These are phyloP conservation scores for Hypsizygus marmoreus DNA, from an alignment of 768 basidiomycete species.

Conservation along the genomic window DNA sequence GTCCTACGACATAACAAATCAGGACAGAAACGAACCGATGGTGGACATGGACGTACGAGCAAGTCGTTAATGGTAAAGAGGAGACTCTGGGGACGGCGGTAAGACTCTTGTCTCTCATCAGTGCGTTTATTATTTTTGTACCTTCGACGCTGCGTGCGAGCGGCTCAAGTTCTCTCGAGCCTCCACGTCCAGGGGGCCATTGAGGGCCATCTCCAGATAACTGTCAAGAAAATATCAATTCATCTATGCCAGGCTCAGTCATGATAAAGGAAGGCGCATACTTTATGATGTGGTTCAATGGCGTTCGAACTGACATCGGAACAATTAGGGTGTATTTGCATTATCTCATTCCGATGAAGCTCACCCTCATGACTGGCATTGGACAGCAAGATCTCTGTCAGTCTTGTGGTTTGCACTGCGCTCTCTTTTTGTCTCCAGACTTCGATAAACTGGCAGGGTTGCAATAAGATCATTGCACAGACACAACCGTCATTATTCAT, in stretches of 20 bases:
- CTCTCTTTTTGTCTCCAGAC: slow-evolving; percentile 85
- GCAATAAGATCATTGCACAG: neutral
- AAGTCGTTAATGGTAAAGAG: slow-evolving; percentile 86
- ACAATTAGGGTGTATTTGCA: neutral
- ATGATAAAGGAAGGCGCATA: slow-evolving; percentile 26
- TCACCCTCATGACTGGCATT: slow-evolving; percentile 84
- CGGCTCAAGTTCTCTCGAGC: slow-evolving; percentile 73
- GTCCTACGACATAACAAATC: slow-evolving; percentile 46
- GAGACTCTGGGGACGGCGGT: slow-evolving; percentile 45
- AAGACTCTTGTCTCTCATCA: neutral
- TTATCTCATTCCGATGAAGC: neutral
- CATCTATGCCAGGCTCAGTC: neutral
- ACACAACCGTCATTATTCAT: neutral
- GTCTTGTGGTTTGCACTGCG: slow-evolving; percentile 67
- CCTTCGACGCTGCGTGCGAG: slow-evolving; percentile 78
- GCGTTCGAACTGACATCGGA: slow-evolving; percentile 59
- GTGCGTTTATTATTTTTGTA: slow-evolving; percentile 14
- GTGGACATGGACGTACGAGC: slow-evolving; percentile 39
- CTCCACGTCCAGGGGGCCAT: slow-evolving; percentile 71
- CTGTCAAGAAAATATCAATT: slow-evolving; percentile 28
- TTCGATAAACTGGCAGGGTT: slow-evolving; percentile 67
- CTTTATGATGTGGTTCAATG: slow-evolving; percentile 85
- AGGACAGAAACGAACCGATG: neutral
- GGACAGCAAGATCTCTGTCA: slow-evolving; percentile 73
- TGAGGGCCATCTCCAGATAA: slow-evolving; percentile 79